These are phyloP conservation scores for Diaporthe destruens DNA, from an alignment of 2,329 filamentous ascomycete genomes.

Conservation along the genomic window DNA sequence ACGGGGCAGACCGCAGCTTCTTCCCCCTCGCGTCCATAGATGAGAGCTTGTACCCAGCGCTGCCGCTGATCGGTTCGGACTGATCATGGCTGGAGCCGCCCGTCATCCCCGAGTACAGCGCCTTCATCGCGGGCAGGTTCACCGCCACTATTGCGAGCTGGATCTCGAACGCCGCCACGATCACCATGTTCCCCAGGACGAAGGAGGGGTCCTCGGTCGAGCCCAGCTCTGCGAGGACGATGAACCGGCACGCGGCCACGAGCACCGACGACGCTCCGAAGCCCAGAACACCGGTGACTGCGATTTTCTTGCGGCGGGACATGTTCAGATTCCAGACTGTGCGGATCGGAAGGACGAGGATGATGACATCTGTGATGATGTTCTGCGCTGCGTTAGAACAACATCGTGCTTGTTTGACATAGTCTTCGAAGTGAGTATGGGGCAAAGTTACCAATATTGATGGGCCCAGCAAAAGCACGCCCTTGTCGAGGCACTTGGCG, in stretches of 20 bases:
- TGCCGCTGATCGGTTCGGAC: conserved; percentile 7
- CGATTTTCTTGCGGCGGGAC: conserved; percentile 33
- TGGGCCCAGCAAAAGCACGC: neutral
- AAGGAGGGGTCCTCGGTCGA: conserved; percentile 9
- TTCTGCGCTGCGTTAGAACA: neutral
- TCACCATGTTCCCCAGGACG: conserved; percentile 38
- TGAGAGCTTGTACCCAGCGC: conserved; percentile 18
- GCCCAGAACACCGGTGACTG: conserved; percentile 32
- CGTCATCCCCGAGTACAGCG: conserved; percentile 8
- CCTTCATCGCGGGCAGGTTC: conserved; percentile 35
- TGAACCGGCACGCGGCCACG: conserved; percentile 30
- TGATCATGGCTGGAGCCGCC: conserved; percentile 20
- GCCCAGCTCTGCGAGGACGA: conserved; percentile 25
- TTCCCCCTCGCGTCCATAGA: neutral
- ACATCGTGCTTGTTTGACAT: no score
- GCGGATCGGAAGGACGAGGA: conserved; percentile 37
- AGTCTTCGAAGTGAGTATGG: no score
- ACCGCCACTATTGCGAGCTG: conserved; percentile 35
- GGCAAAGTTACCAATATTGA: neutral
- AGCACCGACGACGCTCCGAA: conserved; percentile 37
- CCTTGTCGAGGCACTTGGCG: conserved; percentile 1
- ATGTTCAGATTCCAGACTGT: conserved; percentile 37
- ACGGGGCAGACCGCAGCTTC: neutral
- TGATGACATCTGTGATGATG: conserved; percentile 35
- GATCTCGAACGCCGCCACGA: conserved; percentile 37